Conservation (phyloP, 1,284 basidiomycete genomes). For the Melampsora americana region DNA sequence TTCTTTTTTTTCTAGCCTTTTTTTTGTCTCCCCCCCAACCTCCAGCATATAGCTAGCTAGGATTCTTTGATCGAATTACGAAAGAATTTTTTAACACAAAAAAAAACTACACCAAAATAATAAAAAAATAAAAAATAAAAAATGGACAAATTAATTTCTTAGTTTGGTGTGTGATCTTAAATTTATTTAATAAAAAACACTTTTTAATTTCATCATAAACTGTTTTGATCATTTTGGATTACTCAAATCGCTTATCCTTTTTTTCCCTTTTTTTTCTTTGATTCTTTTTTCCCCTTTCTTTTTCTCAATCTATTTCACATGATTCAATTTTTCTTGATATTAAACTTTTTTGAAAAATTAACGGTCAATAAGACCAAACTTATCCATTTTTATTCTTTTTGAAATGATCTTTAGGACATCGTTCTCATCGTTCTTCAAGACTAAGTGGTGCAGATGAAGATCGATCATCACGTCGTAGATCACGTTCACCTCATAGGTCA, state of each 20-base stretch:
- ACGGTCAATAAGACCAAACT: background rate
- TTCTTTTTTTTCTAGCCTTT: background rate
- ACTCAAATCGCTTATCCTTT: background rate
- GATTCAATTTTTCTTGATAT: background rate
- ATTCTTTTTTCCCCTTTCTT: background rate
- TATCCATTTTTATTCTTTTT: too few species aligned
- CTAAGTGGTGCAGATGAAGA: slow-evolving; percentile 14
- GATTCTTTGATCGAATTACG: too few species aligned
- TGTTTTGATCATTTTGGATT: too few species aligned
- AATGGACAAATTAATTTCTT: too few species aligned
- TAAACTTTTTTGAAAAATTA: background rate
- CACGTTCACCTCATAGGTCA: slow-evolving; percentile 42
- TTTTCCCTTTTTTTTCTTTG: background rate
- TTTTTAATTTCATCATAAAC: too few species aligned
- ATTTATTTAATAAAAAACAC: too few species aligned
- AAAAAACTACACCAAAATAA: too few species aligned
- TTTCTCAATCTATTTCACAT: background rate
- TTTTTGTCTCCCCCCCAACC: background rate
- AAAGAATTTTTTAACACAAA: too few species aligned
- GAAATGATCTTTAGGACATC: slow-evolving; percentile 24
- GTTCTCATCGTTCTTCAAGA: slow-evolving; percentile 31
- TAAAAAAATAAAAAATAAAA: too few species aligned
- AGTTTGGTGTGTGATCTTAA: too few species aligned
- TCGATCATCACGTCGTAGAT: slow-evolving; percentile 26
- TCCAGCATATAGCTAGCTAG: background rate